Evolutionary conservation across 768 basidiomycete species (phyloP).

Genomic region (Floccularia luteovirens): DNA sequence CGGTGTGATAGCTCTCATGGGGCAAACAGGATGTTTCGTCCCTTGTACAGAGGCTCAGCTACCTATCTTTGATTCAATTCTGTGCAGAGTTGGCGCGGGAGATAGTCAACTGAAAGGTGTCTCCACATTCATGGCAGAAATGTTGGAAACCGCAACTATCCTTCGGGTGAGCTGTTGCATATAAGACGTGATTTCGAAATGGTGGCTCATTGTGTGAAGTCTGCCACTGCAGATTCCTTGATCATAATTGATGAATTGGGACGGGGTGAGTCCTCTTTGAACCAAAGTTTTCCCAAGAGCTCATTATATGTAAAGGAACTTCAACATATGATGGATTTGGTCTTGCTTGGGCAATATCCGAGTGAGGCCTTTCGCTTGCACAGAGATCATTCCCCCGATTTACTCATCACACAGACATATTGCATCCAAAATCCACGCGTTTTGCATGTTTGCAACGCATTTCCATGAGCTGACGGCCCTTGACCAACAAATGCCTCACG

Average conservation of each 20-base stretch:
- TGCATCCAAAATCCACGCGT: conserved; percentile 85
- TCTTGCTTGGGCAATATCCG: conserved; percentile 97
- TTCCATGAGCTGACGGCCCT: conserved; percentile 96
- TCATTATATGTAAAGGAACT: conserved; percentile 47
- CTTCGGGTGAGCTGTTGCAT: conserved; percentile 50
- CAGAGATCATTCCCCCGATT: neutral
- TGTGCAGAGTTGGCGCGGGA: conserved; percentile 95
- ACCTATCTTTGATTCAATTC: conserved; percentile 92
- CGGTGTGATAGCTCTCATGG: conserved; percentile 95
- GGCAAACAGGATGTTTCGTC: conserved; percentile 92
- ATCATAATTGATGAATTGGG: conserved; percentile 98
- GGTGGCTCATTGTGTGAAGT: conserved; percentile 31
- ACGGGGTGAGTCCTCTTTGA: conserved; percentile 41
- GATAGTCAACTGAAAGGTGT: conserved; percentile 98
- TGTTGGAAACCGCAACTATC: conserved; percentile 97
- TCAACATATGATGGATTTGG: conserved; percentile 98
- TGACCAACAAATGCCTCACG: conserved; percentile 77
- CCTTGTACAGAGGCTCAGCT: conserved; percentile 82
- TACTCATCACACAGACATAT: conserved; percentile 58
- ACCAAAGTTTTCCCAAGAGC: conserved; percentile 1
- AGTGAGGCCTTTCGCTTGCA: conserved; percentile 41
- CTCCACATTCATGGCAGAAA: conserved; percentile 99
- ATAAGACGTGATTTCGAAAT: neutral
- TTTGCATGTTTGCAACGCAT: conserved; percentile 96
- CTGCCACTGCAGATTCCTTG: conserved; percentile 86